A percentile compares a stretch with the other conserved stretches of the same genome.
Evolutionary conservation across 2,329 filamentous ascomycete species (phyloP).

Genomic region (Neodidymelliopsis sp.): DNA sequence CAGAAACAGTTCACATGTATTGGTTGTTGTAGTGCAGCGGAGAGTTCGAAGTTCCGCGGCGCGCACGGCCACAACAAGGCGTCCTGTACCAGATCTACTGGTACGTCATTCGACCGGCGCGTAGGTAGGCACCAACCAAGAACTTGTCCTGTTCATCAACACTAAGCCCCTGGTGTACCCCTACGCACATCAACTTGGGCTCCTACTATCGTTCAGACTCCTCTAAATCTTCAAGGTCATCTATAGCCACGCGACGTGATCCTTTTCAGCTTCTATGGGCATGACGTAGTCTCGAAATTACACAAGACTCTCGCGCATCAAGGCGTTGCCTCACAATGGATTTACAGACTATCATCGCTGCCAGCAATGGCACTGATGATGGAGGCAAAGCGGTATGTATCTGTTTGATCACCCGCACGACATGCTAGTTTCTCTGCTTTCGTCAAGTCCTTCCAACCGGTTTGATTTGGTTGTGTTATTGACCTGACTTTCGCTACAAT

Average conservation of each 20-base stretch:
- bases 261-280: not conserved
- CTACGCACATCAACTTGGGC: conserved; percentile 5
- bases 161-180: not conserved
- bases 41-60: not conserved
- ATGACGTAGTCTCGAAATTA: conserved; percentile 10
- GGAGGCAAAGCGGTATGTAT: conserved; percentile 28
- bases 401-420: too few relatives aligned
- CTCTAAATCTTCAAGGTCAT: not conserved
- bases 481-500: too few relatives aligned
- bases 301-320: not conserved
- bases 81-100: too few relatives aligned
- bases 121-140: conserved; percentile 8
- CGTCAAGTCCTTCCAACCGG: too few relatives aligned
- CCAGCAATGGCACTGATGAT: conserved; percentile 22
- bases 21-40: too few relatives aligned
- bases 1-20: too few relatives aligned
- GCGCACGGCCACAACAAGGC: conserved; percentile 3
- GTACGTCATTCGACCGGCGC: conserved; percentile 9
- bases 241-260: not conserved
- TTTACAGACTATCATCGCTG: conserved; percentile 22
- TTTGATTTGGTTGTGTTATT: too few relatives aligned
- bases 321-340: conserved; percentile 22
- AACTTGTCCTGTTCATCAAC: conserved; percentile 4
- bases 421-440: too few relatives aligned
- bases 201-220: not conserved